phyloP scores from a whole-genome alignment of 768 basidiomycete species.

The Daedalea quercina region DNA sequence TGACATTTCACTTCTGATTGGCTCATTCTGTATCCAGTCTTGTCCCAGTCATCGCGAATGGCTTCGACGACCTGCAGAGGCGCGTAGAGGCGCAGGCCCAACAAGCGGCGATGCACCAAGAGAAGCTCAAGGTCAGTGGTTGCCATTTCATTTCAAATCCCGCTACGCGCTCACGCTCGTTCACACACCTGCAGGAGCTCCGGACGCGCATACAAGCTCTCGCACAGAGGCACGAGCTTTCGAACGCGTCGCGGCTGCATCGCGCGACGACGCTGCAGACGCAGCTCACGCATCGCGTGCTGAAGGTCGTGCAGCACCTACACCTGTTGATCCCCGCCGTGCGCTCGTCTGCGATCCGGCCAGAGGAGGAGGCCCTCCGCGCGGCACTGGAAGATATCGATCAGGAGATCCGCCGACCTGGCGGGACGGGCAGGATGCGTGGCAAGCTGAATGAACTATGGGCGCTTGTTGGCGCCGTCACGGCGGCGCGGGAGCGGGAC shows the following conservation, averaged over 20 bases:
- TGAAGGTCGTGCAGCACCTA: constrained; percentile 65
- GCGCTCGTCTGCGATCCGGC: constrained; percentile 66
- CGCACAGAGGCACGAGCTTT: constrained; percentile 53
- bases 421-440: constrained; percentile 50
- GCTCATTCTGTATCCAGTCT: constrained; percentile 35
- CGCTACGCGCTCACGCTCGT: not conserved
- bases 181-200: constrained; percentile 41
- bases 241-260: constrained; percentile 60
- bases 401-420: constrained; percentile 54
- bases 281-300: constrained; percentile 64
- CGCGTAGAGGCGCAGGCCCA: constrained; percentile 71
- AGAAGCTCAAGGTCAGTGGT: constrained; percentile 53
- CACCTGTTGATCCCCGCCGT: constrained; percentile 75
- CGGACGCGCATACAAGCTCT: constrained; percentile 56
- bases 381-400: constrained; percentile 67
- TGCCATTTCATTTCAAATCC: not conserved
- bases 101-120: constrained; percentile 60
- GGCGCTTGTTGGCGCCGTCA: constrained; percentile 74
- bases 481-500: constrained; percentile 47
- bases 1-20: not conserved
- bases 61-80: constrained; percentile 75
- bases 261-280: constrained; percentile 58
- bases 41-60: constrained; percentile 73
- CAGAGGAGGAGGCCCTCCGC: constrained; percentile 75
- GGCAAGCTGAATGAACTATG: constrained; percentile 80